Evolutionary conservation across 805 yeast species (phyloP).

Genomic region (Millerozyma miso): DNA sequence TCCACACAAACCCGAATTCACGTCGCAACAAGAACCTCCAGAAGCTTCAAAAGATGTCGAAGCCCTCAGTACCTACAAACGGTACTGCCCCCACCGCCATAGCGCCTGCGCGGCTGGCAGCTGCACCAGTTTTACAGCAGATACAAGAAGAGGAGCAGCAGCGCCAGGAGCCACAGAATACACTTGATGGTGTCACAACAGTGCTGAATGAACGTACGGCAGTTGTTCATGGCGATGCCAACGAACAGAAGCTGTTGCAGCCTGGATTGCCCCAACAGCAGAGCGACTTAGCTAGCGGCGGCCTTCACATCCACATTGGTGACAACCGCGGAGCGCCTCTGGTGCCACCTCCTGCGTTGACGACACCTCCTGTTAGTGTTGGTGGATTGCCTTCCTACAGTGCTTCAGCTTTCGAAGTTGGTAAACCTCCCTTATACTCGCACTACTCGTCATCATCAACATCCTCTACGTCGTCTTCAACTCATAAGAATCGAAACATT

Average conservation of each 20-base stretch:
- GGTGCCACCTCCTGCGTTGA: neutral
- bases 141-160: neutral
- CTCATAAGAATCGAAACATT: neutral
- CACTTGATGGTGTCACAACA: neutral
- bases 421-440: neutral
- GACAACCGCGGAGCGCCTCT: neutral
- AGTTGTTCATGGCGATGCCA: neutral
- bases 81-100: neutral
- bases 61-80: neutral
- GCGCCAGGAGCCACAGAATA: neutral
- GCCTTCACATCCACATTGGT: neutral
- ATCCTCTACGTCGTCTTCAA: neutral
- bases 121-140: neutral
- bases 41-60: constrained; percentile 6
- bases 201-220: neutral
- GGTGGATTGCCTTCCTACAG: neutral
- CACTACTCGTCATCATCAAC: neutral
- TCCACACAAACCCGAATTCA: constrained; percentile 68
- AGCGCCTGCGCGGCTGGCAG: neutral
- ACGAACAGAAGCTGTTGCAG: neutral
- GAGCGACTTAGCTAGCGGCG: neutral
- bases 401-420: neutral
- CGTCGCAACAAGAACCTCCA: constrained; percentile 49
- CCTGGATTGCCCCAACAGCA: neutral
- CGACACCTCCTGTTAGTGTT: neutral